Base-by-base conservation (phyloP, 768 basidiomycete genomes). In the Boletus subparvulus region DNA sequence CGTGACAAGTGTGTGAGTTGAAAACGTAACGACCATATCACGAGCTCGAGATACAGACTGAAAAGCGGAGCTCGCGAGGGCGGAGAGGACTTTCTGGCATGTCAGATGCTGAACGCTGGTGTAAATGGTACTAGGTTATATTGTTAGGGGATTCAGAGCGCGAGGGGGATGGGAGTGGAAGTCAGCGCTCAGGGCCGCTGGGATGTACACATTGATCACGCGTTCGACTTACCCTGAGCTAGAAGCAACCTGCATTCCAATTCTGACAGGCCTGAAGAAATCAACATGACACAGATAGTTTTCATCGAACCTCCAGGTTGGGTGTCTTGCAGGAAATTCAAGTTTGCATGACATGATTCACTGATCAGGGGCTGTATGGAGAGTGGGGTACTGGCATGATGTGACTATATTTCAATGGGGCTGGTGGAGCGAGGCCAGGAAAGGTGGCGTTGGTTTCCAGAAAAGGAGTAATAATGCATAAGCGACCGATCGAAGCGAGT, bases 401-500 rank as follows among this genome's bases (percentile, higher is more conserved):
- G n/a, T n/a, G n/a, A n/a, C n/a, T n/a, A n/a, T n/a, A 4, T n/a
- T 21, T 32, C 28, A 28, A 44, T n/a, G n/a, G n/a, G n/a, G n/a
- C n/a, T 33, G 33, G 33, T 33, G 32, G 32, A 32, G 32, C 11
- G 32, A 10, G 30, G 10, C 9, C 4, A 30, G 5, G 28, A n/a
- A 30, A 26, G 28, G 35, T 16, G 4, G 12, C 3, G 46, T 26
- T 17, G 17, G 26, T 44, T 43, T 53, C 61, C 55, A 35, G 28
- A 55, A 61, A 55, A 54, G 62, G 64, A 49, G 35, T 28, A 16
- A 51, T 3, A 7, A 40, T 57, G 49, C 41, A 43, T 48, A 54
- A 63, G 56, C 51, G 26, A 61, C 37, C 10, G 56, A 62, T 63
- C 57, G 53, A 55, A 52, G 50, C 54, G 59, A 61, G 26, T 19